A percentile compares a stretch with the other conserved stretches of the same genome.
These are phyloP conservation scores for Fagus crenata DNA, from an alignment of 306 rosid genomes.

Conservation along the genomic window DNA sequence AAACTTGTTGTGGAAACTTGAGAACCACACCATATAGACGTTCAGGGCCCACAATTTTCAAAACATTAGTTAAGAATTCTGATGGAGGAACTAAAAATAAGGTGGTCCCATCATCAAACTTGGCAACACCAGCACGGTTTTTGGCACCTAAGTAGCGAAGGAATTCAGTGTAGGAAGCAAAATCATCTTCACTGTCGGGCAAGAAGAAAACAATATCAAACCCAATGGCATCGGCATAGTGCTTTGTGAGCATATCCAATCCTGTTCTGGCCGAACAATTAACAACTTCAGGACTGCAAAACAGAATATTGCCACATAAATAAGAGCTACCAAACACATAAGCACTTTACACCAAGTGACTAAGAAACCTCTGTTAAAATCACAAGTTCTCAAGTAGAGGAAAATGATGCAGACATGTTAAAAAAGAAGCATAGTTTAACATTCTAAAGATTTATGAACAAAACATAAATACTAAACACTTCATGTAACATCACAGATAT, in stretches of 20 bases:
- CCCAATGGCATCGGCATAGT: slow-evolving; percentile 91
- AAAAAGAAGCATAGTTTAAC: background rate
- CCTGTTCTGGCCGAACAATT: slow-evolving; percentile 99
- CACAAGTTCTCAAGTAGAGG: background rate
- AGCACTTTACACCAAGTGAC: background rate
- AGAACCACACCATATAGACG: slow-evolving; percentile 98
- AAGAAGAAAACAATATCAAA: slow-evolving; percentile 91
- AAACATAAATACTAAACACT: background rate
- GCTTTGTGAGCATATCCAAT: slow-evolving; percentile 83
- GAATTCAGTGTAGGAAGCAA: slow-evolving; percentile 99
- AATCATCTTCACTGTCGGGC: slow-evolving; percentile 96
- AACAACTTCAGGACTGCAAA: slow-evolving; percentile 87
- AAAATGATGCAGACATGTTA: background rate
- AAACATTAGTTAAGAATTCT: slow-evolving; percentile 75
- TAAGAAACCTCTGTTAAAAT: background rate
- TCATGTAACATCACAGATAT: background rate
- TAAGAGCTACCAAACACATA: background rate
- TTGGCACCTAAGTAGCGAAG: slow-evolving; percentile 87
- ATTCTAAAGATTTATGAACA: background rate
- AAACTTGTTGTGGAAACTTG: slow-evolving; percentile 66
- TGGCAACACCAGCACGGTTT: slow-evolving; percentile 98
- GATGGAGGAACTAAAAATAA: slow-evolving; percentile 97
- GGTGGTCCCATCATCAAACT: slow-evolving; percentile 83
- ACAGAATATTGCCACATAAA: slow-evolving; percentile 23
- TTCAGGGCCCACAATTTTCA: slow-evolving; percentile 92